phyloP scores from a whole-genome alignment of 2,329 filamentous ascomycete genomes.

The Alternaria alternata region DNA sequence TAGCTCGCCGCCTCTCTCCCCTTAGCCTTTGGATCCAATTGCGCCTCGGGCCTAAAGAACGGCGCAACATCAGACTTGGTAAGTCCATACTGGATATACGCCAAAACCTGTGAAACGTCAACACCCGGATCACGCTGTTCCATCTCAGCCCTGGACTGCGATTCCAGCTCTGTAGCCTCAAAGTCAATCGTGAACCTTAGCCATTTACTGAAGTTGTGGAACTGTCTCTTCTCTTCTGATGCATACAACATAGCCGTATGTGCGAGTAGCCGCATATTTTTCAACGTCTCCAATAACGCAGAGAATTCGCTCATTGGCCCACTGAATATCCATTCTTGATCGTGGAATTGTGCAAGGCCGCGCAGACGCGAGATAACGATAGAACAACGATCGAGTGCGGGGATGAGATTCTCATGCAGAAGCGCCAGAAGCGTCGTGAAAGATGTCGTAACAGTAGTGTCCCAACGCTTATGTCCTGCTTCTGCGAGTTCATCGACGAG shows the following conservation, averaged over 20 bases:
- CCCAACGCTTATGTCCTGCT: slow-evolving; percentile 93
- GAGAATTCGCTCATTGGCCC: slow-evolving; percentile 56
- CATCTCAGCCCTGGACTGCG: slow-evolving; percentile 70
- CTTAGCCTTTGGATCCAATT: slow-evolving; percentile 20
- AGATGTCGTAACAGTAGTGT: slow-evolving; percentile 81
- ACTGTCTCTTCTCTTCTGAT: slow-evolving; percentile 80
- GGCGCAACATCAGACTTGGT: slow-evolving; percentile 69
- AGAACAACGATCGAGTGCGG: slow-evolving; percentile 81
- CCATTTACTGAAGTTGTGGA: slow-evolving; percentile 82
- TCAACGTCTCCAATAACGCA: slow-evolving; percentile 69
- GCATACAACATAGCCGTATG: slow-evolving; percentile 76
- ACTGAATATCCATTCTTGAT: slow-evolving; percentile 67
- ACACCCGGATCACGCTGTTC: slow-evolving; percentile 79
- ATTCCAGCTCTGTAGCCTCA: slow-evolving; percentile 69
- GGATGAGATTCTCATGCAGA: slow-evolving; percentile 86
- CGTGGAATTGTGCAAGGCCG: slow-evolving; percentile 83
- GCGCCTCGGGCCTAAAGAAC: slow-evolving; percentile 62
- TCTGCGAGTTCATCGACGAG: slow-evolving; percentile 75
- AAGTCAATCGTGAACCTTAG: slow-evolving; percentile 83
- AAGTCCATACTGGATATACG: slow-evolving; percentile 79
- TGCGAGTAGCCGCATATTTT: slow-evolving; percentile 76
- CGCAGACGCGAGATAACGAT: slow-evolving; percentile 83
- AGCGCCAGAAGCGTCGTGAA: slow-evolving; percentile 80
- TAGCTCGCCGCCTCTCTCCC: slow-evolving; percentile 26
- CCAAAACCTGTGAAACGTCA: slow-evolving; percentile 74